Conservation (phyloP, 805 yeast genomes). For the Saccharomyces jurei region DNA sequence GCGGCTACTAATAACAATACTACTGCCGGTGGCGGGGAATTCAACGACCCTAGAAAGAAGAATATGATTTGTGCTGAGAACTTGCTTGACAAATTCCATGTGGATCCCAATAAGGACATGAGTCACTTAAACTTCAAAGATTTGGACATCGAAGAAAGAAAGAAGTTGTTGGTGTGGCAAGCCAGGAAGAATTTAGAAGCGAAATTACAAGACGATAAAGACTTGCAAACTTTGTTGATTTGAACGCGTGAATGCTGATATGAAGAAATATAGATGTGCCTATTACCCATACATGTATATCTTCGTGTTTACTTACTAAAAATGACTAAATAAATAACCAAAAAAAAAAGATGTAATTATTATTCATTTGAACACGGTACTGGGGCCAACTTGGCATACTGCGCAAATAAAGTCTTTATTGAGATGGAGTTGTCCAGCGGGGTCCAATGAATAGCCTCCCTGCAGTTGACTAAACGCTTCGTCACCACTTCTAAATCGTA, state of each 20-base stretch:
- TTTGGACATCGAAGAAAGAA: constrained; percentile 23
- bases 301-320: background rate
- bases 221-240: constrained; percentile 5
- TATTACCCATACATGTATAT: background rate
- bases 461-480: background rate
- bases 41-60: constrained; percentile 24
- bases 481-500: background rate
- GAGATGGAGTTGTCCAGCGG: constrained; percentile 3
- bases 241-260: background rate
- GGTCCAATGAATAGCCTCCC: constrained; percentile 5
- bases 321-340: background rate
- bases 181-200: constrained; percentile 53
- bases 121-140: constrained; percentile 9
- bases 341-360: background rate
- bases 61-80: constrained; percentile 28
- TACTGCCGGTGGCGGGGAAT: background rate
- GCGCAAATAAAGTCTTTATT: constrained; percentile 9
- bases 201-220: constrained; percentile 10
- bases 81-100: constrained; percentile 21
- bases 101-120: constrained; percentile 17
- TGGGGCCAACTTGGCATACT: constrained; percentile 5
- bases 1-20: background rate
- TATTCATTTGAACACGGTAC: background rate
- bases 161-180: constrained; percentile 42
- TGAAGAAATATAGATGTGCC: background rate